Evolutionary conservation across 2,329 filamentous ascomycete genomes (phyloP), one percentile per base, ranked within the genome.

Genomic region (Chaetomiaceae sp.): DNA sequence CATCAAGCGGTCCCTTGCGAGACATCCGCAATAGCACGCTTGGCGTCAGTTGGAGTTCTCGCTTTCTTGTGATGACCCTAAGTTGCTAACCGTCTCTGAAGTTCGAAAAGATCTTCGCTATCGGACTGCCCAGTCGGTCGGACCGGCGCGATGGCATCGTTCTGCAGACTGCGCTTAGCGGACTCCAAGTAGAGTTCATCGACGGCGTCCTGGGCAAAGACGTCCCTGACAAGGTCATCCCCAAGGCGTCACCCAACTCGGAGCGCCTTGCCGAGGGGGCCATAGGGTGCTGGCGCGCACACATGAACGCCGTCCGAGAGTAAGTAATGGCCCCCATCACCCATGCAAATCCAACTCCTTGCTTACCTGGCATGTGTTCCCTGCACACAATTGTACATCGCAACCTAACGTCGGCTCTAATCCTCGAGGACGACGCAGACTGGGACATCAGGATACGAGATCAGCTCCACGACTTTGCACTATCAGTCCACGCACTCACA

Each of bases 31-130:
- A 34, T 22, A 33, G 40, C 6, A 1, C 23, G 6, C 3, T 15
- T 22, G 11, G 19, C 20, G 22, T 40, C 4, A 23, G 6, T 17
- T n/a, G n/a, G n/a, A n/a, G n/a, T n/a, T n/a, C n/a, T n/a, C n/a
- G n/a, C n/a, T n/a, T n/a, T n/a, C n/a, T n/a, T n/a, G n/a, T n/a
- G n/a, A n/a, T n/a, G 44, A 27, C 9, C 6, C 14, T 36, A 17
- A 37, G n/a, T n/a, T n/a, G n/a, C 19, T 25, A 8, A 37, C n/a
- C 23, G 29, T 22, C 49, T 6, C n/a, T 45, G 23, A 27, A 78
- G 76, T 80, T 80, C 55, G 66, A 74, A 34, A 72, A 75, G 46
- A 76, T 80, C 9, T 70, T 79, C 58, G 74, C 77, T 19, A 69
- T 80, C 27, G 76, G 74, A 34, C 68, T 79, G 20, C 74, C 75